Evolutionary conservation across 768 basidiomycete species (phyloP).

Genomic region (Floccularia luteovirens): DNA sequence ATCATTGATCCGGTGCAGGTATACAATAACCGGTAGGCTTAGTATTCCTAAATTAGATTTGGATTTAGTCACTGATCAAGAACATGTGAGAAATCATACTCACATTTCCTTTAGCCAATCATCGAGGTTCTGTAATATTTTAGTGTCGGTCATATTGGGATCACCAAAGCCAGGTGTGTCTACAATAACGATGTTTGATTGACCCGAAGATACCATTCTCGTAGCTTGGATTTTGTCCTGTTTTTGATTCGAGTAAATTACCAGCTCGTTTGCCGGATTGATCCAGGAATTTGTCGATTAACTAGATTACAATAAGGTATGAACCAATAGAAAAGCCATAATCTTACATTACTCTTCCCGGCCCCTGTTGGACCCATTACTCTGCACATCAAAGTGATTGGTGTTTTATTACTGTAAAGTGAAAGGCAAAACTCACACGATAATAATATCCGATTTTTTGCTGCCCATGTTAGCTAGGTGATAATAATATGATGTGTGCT

Average conservation of each 20-base stretch:
- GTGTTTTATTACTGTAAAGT: background rate
- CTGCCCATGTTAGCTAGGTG: no score
- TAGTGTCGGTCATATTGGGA: slow-evolving; percentile 2
- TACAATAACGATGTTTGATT: slow-evolving; percentile 5
- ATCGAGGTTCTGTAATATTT: slow-evolving; percentile 6
- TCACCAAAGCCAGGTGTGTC: slow-evolving; percentile 13
- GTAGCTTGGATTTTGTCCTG: slow-evolving; percentile 10
- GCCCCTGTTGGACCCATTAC: slow-evolving; percentile 3
- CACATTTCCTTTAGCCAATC: slow-evolving; percentile 6
- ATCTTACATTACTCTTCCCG: slow-evolving; percentile 9
- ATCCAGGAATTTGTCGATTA: slow-evolving; percentile 14
- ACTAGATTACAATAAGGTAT: slow-evolving; percentile 7
- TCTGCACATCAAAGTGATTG: background rate
- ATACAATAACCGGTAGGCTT: background rate
- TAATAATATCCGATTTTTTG: slow-evolving; percentile 4
- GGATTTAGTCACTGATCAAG: background rate
- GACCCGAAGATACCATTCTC: slow-evolving; percentile 8
- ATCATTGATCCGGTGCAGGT: slow-evolving; percentile 1
- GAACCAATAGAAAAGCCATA: slow-evolving; percentile 1
- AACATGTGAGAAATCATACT: background rate
- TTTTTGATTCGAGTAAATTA: slow-evolving; percentile 12
- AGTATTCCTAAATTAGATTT: slow-evolving; percentile 1
- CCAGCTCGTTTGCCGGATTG: slow-evolving; percentile 13
- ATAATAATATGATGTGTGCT: no score
- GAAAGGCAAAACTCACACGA: background rate